Evolutionary conservation across 495 filamentous ascomycete genomes (phyloP), one percentile per base, ranked within the genome.

Genomic region (Lophiotrema nucula): DNA sequence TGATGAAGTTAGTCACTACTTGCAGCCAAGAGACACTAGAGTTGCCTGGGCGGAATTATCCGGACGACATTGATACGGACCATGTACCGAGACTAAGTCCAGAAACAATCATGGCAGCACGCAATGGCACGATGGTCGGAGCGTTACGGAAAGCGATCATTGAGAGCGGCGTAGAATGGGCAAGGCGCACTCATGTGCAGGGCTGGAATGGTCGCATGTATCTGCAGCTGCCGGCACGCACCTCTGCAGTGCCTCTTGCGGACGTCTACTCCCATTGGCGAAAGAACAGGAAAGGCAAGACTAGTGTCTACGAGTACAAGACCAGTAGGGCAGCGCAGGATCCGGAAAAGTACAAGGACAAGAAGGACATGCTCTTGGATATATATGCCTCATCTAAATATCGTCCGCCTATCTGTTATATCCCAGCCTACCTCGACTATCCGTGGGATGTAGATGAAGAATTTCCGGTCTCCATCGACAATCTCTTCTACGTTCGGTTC

Each of bases 401-500:
- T 23, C 37, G 53, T 2, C 60, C 60, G 13, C 47, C 33, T 2
- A 58, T 63, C 46, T 52, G 53, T 53, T 63, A 57, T 24, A 22
- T 53, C 1, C 60, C 60, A 1, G 53, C 22, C 12, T 53, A 57
- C 26, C 53, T 63, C 11, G 47, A 58, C 28, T 53, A 57, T 25
- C 47, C 60, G 21, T 6, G 43, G 16, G 48, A 47, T 22, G 35
- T 41, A 2, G 28, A 57, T n/a, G 42, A 47, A 15, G 33, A 31
- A 4, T 6, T n/a, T 1, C 26, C 21, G 12, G 11, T n/a, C 0
- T 21, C 15, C 16, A 16, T 52, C 12, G 41, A 58, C 4, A 63
- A 58, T 35, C 31, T 63, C 16, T 58, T 35, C 47, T 63, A 53
- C 28, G 41, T 63, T n/a, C 46, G 53, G 4, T 63, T 63, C 33